phyloP scores from a whole-genome alignment of 352 stramenopile genomes.

The Globisporangium emineosum region DNA sequence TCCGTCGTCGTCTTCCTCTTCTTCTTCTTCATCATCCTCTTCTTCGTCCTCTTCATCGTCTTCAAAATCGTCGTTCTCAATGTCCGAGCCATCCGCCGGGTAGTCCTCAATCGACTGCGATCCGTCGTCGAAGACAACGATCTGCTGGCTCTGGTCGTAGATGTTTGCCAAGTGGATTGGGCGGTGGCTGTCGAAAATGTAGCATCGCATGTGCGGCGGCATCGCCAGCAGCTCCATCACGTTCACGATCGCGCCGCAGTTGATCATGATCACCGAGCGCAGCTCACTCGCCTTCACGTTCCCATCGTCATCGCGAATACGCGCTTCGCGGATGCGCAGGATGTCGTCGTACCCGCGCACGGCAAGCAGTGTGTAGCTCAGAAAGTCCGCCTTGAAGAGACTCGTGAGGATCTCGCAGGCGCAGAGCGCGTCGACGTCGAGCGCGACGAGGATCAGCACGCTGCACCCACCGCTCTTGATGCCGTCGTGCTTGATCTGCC shows the following conservation, averaged over 20 bases:
- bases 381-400: slow-evolving; percentile 66
- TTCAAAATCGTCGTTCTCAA: slow-evolving; percentile 55
- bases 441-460: slow-evolving; percentile 91
- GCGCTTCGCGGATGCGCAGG: slow-evolving; percentile 58
- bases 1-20: slow-evolving; percentile 53
- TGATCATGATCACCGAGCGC: slow-evolving; percentile 91
- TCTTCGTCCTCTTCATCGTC: slow-evolving; percentile 62
- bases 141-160: slow-evolving; percentile 80
- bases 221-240: slow-evolving; percentile 82
- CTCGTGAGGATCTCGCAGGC: slow-evolving; percentile 92
- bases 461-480: slow-evolving; percentile 69
- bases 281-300: slow-evolving; percentile 52
- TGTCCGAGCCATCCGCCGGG: slow-evolving; percentile 80
- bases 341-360: slow-evolving; percentile 87
- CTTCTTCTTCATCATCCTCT: slow-evolving; percentile 54
- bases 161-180: slow-evolving; percentile 97
- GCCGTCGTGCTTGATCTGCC: slow-evolving; percentile 78
- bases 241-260: slow-evolving; percentile 93
- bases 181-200: slow-evolving; percentile 95
- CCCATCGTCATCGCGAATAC: slow-evolving; percentile 54
- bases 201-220: slow-evolving; percentile 72
- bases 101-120: slow-evolving; percentile 68
- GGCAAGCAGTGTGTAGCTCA: slow-evolving; percentile 73
- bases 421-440: slow-evolving; percentile 94
- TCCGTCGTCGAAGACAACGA: slow-evolving; percentile 83